Percentiles rank a stretch among this genome's conserved stretches.
phyloP scores from a whole-genome alignment of 345 rosid species.

The Citrus hindsii region DNA sequence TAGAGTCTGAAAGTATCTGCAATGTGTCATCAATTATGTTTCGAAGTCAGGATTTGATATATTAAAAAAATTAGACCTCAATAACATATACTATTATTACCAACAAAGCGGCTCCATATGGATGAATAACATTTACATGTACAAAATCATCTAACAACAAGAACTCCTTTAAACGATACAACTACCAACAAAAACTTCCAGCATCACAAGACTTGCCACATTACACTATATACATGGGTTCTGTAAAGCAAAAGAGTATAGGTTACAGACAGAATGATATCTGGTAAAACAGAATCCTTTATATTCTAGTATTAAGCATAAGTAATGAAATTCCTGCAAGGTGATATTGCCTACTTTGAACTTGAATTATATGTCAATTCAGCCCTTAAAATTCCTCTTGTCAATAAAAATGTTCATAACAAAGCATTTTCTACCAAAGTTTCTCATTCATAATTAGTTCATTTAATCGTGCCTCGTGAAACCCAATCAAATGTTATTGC shows the following conservation, averaged over 20 bases:
- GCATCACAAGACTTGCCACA: background rate
- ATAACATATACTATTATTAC: background rate
- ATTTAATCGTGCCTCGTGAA: background rate
- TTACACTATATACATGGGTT: background rate
- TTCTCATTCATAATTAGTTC: background rate
- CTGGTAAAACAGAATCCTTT: background rate
- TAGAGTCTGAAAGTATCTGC: constrained; percentile 13
- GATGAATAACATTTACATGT: background rate
- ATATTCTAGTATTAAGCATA: background rate
- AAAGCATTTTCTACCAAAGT: background rate
- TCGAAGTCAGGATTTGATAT: background rate
- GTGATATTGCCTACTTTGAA: background rate
- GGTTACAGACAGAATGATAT: background rate
- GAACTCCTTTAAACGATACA: background rate
- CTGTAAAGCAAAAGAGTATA: background rate
- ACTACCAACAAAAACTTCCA: background rate
- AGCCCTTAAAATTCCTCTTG: background rate
- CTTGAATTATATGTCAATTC: background rate
- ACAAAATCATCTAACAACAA: background rate
- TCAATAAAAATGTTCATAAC: background rate
- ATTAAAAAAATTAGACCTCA: background rate
- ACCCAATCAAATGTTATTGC: background rate
- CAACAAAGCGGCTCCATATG: background rate
- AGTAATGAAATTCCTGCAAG: background rate
- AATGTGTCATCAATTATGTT: background rate